phyloP scores from a whole-genome alignment of 2,329 filamentous ascomycete species.

The Cytospora piceicola region DNA sequence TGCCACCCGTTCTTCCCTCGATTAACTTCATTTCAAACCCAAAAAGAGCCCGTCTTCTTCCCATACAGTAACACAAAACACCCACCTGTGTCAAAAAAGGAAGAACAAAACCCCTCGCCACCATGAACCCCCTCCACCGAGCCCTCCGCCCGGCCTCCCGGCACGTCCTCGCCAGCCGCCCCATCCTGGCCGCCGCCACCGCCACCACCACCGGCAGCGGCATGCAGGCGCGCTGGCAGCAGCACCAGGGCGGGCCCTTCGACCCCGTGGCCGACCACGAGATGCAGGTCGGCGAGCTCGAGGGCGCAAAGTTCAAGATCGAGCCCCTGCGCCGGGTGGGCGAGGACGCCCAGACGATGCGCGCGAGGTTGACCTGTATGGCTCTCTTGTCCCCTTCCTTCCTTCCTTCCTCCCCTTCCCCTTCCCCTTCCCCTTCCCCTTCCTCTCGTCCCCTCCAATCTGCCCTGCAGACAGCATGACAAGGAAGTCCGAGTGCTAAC shows the following conservation, averaged over 20 bases:
- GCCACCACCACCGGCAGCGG: slow-evolving; percentile 8
- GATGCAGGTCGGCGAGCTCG: slow-evolving; percentile 82
- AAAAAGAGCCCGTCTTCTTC: neutral
- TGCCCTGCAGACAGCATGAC: neutral
- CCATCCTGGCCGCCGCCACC: slow-evolving; percentile 15
- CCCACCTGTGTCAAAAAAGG: neutral
- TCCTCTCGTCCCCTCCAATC: neutral
- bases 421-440: slow-evolving; percentile 7
- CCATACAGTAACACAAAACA: neutral
- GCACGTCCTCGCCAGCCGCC: slow-evolving; percentile 30
- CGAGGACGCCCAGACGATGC: slow-evolving; percentile 84
- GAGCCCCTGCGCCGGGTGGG: slow-evolving; percentile 85
- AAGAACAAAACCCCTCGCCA: neutral
- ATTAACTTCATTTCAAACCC: neutral
- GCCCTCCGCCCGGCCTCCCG: slow-evolving; percentile 29
- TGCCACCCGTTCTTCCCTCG: neutral
- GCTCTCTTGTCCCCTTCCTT: slow-evolving; percentile 29
- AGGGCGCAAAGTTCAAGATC: slow-evolving; percentile 83
- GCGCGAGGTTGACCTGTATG: slow-evolving; percentile 77
- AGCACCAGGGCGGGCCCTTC: slow-evolving; percentile 32
- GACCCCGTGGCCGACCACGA: slow-evolving; percentile 51
- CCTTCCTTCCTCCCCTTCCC: slow-evolving; percentile 28
- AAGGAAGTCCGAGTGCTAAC: no score
- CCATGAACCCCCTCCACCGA: slow-evolving; percentile 25
- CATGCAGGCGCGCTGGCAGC: slow-evolving; percentile 22